Base-by-base conservation (phyloP, 805 yeast genomes). In the Naumovozyma baii region DNA sequence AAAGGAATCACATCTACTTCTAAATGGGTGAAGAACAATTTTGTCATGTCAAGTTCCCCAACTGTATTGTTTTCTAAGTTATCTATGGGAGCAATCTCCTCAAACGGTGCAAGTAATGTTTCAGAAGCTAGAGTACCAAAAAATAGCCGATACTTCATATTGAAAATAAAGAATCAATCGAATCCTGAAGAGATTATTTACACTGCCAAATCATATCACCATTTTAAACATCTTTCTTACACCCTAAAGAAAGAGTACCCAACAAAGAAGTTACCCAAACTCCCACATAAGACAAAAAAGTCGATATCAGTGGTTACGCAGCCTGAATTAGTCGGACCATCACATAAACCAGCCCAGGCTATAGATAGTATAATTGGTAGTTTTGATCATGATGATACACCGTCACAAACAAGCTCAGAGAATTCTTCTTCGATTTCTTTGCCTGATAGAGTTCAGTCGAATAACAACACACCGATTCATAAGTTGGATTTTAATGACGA, bases 181-280 rank as follows among this genome's bases (percentile, higher is more conserved):
- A 46, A 59, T 1, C 53, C 57, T 1, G 62, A 61, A 1, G 52
- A 55, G 2, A 57, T 70, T 39, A 34, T 44, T 19, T 78, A 70
- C 49, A 73, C 82, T 0, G 68, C 76, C 0, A 68, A 86, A 41
- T 62, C 80, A 8, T 90, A 84, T 55, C 61, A 73, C 2, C 85
- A 84, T 14, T 90, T 90, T 57, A 71, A 68, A 42, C 63, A 61
- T 5, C 62, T 90, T 20, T 76, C 80, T 41, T 59, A 63, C 18
- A 51, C 55, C n/a, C 59, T 87, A 40, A 71, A 69, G 44, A 62
- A 63, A 31, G 63, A 61, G 34, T 83, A 74, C 49, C 94, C 96
- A 0, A 94, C 90, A 0, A 73, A 77, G 39, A 73, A 72, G 8
- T 57, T 83, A 16, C 77, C 80, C 3, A 63, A 59, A 9, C 52